Evolutionary conservation across 2,329 filamentous ascomycete genomes (phyloP), one percentile per base, ranked within the genome.

Genomic region (Hypoxylon sp.): DNA sequence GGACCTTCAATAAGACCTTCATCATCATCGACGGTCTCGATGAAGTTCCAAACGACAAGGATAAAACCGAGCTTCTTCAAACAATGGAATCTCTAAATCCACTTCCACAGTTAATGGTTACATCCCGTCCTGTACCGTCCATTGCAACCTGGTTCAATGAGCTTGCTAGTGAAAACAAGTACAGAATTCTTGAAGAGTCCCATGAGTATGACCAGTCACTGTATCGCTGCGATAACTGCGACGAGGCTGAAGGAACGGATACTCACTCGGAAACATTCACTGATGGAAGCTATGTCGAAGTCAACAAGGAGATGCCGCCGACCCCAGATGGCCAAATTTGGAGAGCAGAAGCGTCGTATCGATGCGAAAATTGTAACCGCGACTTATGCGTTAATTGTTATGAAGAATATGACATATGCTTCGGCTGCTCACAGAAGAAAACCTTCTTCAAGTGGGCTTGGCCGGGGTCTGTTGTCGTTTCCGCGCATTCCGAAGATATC

Each of bases 101-200:
- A 0, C 54, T 58, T 17, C 54, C 54, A 22, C 54, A 58, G 11
- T n/a, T 58, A 5, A 58, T 58, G 54, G 54, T 58, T n/a, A 58
- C 54, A 4, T 57, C 53, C 47, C 53, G 53, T 22, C 53, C 53
- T 22, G 39, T 58, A n/a, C 42, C 33, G 42, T 58, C 54, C n/a
- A 58, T 58, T n/a, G 42, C 54, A 2, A 47, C 54, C 47, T 58
- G 54, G 54, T 58, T 58, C n/a, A 47, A 47, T 11, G 54, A 35
- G 8, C 5, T 5, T 47, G 35, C 54, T 10, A 47, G 5, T 19
- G 11, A 47, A 35, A 58, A 33, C 26, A 51, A 33, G 48, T 51
- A 51, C 11, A 51, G 48, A 19, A 33, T 51, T 17, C 9, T 33
- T 17, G 48, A 51, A 33, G 48, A 51, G 48, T 51, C 48, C 14